Base-by-base conservation (phyloP, 2,329 filamentous ascomycete species). In the Monosporascus sp. region DNA sequence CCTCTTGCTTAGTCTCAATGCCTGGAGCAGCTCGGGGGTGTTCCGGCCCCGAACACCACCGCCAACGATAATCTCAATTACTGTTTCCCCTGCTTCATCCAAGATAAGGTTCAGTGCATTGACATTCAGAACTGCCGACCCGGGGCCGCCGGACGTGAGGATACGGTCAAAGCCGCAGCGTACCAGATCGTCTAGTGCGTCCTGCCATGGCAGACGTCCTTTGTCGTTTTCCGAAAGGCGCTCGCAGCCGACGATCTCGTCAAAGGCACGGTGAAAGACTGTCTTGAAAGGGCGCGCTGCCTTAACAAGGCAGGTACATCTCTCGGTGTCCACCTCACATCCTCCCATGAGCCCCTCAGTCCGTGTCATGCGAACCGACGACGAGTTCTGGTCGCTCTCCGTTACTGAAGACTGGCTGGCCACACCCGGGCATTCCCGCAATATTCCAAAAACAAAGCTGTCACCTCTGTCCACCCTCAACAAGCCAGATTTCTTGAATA, bases 251-350 rank as follows among this genome's bases (percentile, higher is more conserved):
- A 78, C 59, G 11, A 81, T 66, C 20, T 72, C 68, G 60, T 84
- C 81, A 53, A 81, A 81, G 2, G 81, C 81, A 17, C 81, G 74
- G 63, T 82, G 80, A 56, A 83, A 78, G n/a, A 80, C 72, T 56
- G 75, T 76, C 17, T 63, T 64, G 34, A 72, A 72, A 2, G 75
- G 77, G 6, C 56, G 60, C 0, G 79, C 75, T 15, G 69, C 63
- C 2, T 59, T 39, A 1, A 80, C 67, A 4, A 84, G 72, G 49
- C 58, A 56, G 2, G 36, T 50, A 60, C 74, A 79, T 45, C 68
- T 60, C 18, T 63, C 57, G 6, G 60, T 56, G 57, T 83, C 74
- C n/a, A 82, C 58, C 50, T 54, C 52, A 18, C 61, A 63, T 39
- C 36, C 51, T 5, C 8, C 36, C 18, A 11, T n/a, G 20, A 8